Conservation (phyloP, 2,329 filamentous ascomycete genomes). For the Davidsoniella neocaledoniae region DNA sequence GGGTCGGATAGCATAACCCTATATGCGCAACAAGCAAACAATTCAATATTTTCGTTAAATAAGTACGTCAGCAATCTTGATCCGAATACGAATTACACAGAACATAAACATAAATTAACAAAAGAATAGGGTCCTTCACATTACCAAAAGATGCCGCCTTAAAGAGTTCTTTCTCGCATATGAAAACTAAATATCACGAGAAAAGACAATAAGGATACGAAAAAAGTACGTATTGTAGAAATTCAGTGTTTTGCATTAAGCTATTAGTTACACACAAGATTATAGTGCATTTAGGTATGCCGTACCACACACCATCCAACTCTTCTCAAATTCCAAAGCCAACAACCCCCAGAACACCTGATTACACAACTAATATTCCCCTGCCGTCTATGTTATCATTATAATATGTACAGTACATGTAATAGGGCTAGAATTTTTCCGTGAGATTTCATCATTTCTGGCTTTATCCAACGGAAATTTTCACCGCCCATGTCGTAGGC, state of each 20-base stretch:
- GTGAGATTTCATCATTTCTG: no score
- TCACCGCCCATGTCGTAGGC: no score
- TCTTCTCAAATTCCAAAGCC: background rate
- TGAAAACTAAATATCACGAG: no score
- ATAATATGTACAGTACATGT: constrained; percentile 10
- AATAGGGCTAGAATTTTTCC: no score
- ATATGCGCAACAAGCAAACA: no score
- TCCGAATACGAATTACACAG: constrained; percentile 6
- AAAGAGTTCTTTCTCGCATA: no score
- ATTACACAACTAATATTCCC: background rate
- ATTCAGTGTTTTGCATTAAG: constrained; percentile 7
- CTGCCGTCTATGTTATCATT: constrained; percentile 6
- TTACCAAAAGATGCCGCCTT: no score
- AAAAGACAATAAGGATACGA: background rate
- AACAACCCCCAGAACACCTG: background rate
- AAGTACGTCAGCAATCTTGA: background rate
- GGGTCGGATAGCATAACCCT: background rate
- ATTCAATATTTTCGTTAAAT: no score
- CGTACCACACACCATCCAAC: no score
- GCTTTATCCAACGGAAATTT: no score
- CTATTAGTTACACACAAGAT: background rate
- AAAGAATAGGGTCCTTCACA: no score
- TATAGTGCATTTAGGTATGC: no score
- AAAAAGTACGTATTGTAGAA: background rate
- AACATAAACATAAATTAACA: background rate